Evolutionary conservation across 345 rosid species (phyloP).

Genomic region (Fremontodendron californicum): DNA sequence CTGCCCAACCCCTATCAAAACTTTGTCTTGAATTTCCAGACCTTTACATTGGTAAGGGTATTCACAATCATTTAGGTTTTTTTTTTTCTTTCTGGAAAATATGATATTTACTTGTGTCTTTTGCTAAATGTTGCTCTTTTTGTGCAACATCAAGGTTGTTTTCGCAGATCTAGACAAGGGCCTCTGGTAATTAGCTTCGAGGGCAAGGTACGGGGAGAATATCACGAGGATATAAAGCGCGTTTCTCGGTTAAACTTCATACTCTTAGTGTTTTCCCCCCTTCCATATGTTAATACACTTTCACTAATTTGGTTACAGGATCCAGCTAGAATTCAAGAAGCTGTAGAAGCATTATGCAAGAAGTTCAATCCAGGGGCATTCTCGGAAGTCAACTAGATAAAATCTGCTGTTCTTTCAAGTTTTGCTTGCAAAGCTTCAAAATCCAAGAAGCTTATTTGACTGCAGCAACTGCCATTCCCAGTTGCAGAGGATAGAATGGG

Average conservation of each 20-base stretch:
- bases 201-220: constrained; percentile 63
- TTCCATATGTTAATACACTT: neutral
- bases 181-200: constrained; percentile 55
- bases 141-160: constrained; percentile 46
- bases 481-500: constrained; percentile 6
- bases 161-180: constrained; percentile 72
- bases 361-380: constrained; percentile 47
- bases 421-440: constrained; percentile 3
- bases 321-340: constrained; percentile 46
- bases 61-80: neutral
- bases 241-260: neutral
- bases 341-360: constrained; percentile 50
- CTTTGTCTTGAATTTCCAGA: constrained; percentile 88
- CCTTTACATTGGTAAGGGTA: constrained; percentile 58
- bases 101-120: neutral
- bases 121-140: constrained; percentile 20
- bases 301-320: constrained; percentile 40
- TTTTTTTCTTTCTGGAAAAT: neutral
- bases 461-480: neutral
- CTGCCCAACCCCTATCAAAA: constrained; percentile 72
- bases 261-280: neutral
- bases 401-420: neutral
- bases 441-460: constrained; percentile 4
- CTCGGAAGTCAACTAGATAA: constrained; percentile 30
- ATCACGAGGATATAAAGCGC: neutral